Conservation (phyloP, 352 stramenopile genomes). For the Pythium diclinum region DNA sequence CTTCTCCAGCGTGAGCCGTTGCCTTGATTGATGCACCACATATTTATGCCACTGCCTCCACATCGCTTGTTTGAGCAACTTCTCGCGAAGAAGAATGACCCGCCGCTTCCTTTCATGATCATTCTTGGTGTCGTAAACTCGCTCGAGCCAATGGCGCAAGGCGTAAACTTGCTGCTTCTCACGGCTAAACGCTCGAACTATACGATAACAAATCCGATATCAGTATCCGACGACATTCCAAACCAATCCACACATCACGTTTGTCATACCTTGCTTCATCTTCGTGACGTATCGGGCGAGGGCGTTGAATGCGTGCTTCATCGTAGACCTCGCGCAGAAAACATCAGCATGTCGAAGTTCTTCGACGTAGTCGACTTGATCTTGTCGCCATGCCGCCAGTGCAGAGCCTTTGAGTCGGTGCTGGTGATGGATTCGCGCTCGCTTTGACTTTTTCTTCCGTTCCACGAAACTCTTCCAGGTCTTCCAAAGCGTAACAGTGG, state of each 20-base stretch:
- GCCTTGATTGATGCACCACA: conserved; percentile 12
- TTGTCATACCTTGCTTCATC: conserved; percentile 23
- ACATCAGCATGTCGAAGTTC: neutral
- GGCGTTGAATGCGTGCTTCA: neutral
- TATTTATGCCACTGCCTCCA: conserved; percentile 27
- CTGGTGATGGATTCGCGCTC: conserved; percentile 2
- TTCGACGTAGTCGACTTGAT: conserved; percentile 10
- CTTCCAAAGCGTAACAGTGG: conserved; percentile 14
- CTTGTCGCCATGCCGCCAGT: conserved; percentile 9
- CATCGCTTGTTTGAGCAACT: neutral
- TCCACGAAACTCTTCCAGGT: conserved; percentile 13
- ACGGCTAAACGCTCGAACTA: conserved; percentile 12
- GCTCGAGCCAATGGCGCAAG: conserved; percentile 15
- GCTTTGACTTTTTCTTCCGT: conserved; percentile 2
- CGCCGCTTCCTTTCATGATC: neutral
- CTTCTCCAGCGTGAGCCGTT: neutral
- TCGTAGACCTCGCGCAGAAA: neutral
- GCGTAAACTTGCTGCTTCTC: conserved; percentile 15
- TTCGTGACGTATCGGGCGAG: conserved; percentile 4
- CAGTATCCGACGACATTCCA: neutral
- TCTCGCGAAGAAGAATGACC: neutral
- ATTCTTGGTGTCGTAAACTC: neutral
- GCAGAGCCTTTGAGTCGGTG: neutral
- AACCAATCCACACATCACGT: neutral
- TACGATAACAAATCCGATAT: neutral